Evolutionary conservation across 2,329 filamentous ascomycete genomes (phyloP).

Genomic region (Sporothrix pallida): DNA sequence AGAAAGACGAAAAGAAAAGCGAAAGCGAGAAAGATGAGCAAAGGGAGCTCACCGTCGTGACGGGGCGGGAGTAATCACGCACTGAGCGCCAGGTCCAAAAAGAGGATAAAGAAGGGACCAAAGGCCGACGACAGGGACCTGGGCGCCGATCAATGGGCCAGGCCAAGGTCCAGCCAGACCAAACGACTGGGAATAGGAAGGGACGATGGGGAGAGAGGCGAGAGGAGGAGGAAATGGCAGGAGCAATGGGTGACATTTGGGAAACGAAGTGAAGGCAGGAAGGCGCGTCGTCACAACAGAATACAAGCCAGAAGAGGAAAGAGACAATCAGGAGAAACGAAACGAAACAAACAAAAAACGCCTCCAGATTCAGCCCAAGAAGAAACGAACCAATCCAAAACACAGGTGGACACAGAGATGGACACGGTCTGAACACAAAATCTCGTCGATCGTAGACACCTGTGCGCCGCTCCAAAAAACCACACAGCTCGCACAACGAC

Average conservation of each 20-base stretch:
- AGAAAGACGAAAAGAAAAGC: background rate
- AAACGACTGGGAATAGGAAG: background rate
- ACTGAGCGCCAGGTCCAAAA: background rate
- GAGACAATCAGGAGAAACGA: background rate
- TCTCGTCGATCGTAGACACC: slow-evolving; percentile 15
- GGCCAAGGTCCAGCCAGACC: background rate
- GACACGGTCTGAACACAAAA: background rate
- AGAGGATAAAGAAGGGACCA: slow-evolving; percentile 3
- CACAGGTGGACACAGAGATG: background rate
- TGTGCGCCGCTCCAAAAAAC: background rate
- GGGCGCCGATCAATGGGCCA: background rate
- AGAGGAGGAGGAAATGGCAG: background rate
- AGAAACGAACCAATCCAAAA: slow-evolving; percentile 7
- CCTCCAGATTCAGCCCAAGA: background rate
- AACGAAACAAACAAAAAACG: background rate
- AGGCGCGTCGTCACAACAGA: background rate
- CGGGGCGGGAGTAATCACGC: background rate
- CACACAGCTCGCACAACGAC: background rate
- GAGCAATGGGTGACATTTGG: background rate
- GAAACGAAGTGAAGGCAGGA: background rate
- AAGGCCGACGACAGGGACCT: slow-evolving; percentile 9
- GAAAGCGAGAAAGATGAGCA: background rate
- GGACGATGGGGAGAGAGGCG: background rate
- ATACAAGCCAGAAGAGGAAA: background rate
- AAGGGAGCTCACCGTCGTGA: background rate